phyloP scores from a whole-genome alignment of 2,329 filamentous ascomycete species.

The Parasarocladium wereldwijsianum region DNA sequence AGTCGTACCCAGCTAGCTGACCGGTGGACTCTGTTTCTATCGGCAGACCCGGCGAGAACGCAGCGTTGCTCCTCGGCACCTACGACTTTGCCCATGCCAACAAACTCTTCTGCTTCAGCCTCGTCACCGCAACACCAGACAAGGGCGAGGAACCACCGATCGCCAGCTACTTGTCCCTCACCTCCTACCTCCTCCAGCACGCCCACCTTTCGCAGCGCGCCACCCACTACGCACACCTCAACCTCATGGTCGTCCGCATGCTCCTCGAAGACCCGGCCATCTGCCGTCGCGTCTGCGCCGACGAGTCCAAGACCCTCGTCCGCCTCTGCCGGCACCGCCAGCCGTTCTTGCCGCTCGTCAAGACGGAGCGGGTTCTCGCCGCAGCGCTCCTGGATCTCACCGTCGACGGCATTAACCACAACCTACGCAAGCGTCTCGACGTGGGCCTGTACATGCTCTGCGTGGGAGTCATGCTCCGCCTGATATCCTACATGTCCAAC shows the following conservation, averaged over 20 bases:
- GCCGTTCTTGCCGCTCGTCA: conserved; percentile 65
- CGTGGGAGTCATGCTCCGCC: conserved; percentile 66
- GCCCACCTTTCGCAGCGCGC: conserved; percentile 71
- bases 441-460: conserved; percentile 71
- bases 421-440: conserved; percentile 73
- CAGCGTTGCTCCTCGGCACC: conserved; percentile 65
- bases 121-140: conserved; percentile 51
- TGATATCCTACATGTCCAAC: conserved; percentile 72
- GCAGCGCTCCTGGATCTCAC: conserved; percentile 72
- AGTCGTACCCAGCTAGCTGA: too few relatives aligned
- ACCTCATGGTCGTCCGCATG: conserved; percentile 71
- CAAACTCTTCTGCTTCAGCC: conserved; percentile 81
- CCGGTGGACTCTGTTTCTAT: background rate
- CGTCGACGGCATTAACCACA: conserved; percentile 87
- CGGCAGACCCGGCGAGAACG: conserved; percentile 59
- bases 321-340: conserved; percentile 81
- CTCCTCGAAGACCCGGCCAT: conserved; percentile 73
- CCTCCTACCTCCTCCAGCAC: conserved; percentile 88
- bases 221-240: conserved; percentile 71
- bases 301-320: conserved; percentile 58
- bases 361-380: conserved; percentile 57
- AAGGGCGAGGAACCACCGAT: conserved; percentile 61
- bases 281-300: conserved; percentile 71
- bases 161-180: conserved; percentile 69
- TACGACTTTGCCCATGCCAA: conserved; percentile 94